Evolutionary conservation across 1,139 yeast genomes (phyloP).

Genomic region (Saccharomyces uvarum): DNA sequence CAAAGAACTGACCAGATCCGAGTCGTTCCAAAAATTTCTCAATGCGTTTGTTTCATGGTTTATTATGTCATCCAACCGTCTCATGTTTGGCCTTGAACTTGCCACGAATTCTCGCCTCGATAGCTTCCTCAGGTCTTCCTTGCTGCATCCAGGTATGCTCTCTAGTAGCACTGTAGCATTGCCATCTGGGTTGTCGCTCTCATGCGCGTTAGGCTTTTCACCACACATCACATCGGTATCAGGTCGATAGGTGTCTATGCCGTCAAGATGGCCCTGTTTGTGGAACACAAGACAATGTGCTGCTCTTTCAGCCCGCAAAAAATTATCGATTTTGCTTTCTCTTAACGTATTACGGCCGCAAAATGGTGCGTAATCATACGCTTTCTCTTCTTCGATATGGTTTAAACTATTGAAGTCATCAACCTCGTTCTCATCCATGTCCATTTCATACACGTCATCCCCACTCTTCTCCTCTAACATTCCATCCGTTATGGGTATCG

Average conservation of each 20-base stretch:
- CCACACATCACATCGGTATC: conserved; percentile 25
- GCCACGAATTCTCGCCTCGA: conserved; percentile 5
- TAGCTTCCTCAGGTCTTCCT: conserved; percentile 10
- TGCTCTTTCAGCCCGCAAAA: conserved; percentile 23
- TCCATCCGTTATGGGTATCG: not conserved
- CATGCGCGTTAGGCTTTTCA: conserved; percentile 6
- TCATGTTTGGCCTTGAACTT: conserved; percentile 13
- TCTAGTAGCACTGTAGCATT: conserved; percentile 6
- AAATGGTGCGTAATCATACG: conserved; percentile 23
- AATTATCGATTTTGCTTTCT: conserved; percentile 19
- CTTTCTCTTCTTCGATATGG: conserved; percentile 2
- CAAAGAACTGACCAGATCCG: conserved; percentile 13
- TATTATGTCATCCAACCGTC: conserved; percentile 16
- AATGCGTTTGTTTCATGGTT: conserved; percentile 16
- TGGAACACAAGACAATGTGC: conserved; percentile 29
- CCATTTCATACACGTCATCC: not conserved
- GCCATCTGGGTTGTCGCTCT: conserved; percentile 4
- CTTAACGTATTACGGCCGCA: conserved; percentile 17
- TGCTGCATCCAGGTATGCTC: conserved; percentile 14
- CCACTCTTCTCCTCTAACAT: not conserved
- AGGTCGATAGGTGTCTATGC: conserved; percentile 19
- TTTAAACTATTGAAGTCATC: not conserved
- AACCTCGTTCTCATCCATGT: not conserved
- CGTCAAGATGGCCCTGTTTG: conserved; percentile 13
- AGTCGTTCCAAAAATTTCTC: conserved; percentile 17